Base-by-base conservation (phyloP, 2,329 filamentous ascomycete genomes). In the Periconia sp. region DNA sequence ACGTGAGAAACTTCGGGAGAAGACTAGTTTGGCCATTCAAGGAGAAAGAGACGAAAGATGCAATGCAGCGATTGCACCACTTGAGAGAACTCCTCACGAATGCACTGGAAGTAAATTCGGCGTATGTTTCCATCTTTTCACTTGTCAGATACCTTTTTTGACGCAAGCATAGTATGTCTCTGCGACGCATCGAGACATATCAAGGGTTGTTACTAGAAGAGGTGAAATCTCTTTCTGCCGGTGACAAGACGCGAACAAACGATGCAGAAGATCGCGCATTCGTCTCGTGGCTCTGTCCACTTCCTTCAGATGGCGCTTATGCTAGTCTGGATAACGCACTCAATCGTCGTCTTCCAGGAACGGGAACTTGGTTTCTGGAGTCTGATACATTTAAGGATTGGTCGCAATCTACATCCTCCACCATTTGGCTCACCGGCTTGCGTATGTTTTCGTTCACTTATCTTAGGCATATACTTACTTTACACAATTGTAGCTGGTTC, bases 31-130 rank as follows among this genome's bases (percentile, higher is more conserved):
- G 44, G 47, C 43, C 44, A 6, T 48, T 50, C 29, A 50, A 48
- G 28, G 47, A 47, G 32, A 47, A 39, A n/a, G 47, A 50, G 29
- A 50, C 43, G 16, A 50, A 50, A 36, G 43, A 44, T 3, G 29
- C 43, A 4, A 13, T 50, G 31, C 22, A 36, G 18, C 12, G 36
- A 5, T 31, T 50, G 17, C 35, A 40, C 40, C 35, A 28, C 8
- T 22, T 48, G 18, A 22, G 44, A 7, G 38, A 36, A 1, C 16
- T 47, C 12, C 32, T 48, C 26, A 26, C 39, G 15, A 43, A 47
- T 40, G 43, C 43, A 17, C 23, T 44, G 5, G 39, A 50, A 25
- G 43, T 34, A 5, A 36, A 41, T 36, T 34, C 28, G 10, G 38
- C 35, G 38, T 50, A 19, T 35, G 36, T 34, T 12, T n/a, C 8